phyloP scores from a whole-genome alignment of 305 asterid species.

The Salvia sclarea region DNA sequence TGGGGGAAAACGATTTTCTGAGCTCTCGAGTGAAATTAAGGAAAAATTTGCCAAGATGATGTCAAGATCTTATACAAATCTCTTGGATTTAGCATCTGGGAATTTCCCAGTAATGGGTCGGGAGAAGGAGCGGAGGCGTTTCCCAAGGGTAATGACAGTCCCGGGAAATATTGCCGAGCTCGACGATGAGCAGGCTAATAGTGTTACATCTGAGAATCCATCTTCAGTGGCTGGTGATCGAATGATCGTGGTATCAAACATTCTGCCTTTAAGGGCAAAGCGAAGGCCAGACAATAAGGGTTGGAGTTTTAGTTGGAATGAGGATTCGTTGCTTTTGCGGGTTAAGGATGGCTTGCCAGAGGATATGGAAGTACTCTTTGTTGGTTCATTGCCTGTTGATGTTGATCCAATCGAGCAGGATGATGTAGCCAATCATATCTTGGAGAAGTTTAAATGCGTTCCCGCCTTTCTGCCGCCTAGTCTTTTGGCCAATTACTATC shows the following conservation, averaged over 20 bases:
- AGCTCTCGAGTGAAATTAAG: slow-evolving; percentile 22
- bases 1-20: slow-evolving; percentile 22
- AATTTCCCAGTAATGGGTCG: slow-evolving; percentile 76
- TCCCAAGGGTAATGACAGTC: slow-evolving; percentile 87
- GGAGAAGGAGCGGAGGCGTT: slow-evolving; percentile 74
- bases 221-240: slow-evolving; percentile 84
- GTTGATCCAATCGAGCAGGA: slow-evolving; percentile 92
- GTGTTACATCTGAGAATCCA: slow-evolving; percentile 80
- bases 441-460: slow-evolving; percentile 80
- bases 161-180: slow-evolving; percentile 83
- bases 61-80: slow-evolving; percentile 96
- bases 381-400: slow-evolving; percentile 78
- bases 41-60: slow-evolving; percentile 60
- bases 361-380: slow-evolving; percentile 84
- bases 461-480: slow-evolving; percentile 78
- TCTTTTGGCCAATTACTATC: slow-evolving; percentile 69
- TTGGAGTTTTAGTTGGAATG: slow-evolving; percentile 90
- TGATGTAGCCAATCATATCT: slow-evolving; percentile 67
- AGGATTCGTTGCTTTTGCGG: slow-evolving; percentile 76
- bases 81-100: slow-evolving; percentile 88
- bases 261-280: slow-evolving; percentile 80
- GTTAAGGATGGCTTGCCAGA: slow-evolving; percentile 88
- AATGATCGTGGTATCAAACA: slow-evolving; percentile 83
- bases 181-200: slow-evolving; percentile 75
- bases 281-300: slow-evolving; percentile 89